These are phyloP conservation scores for Candida silvicultrix DNA, from an alignment of 805 yeast species.

Conservation along the genomic window DNA sequence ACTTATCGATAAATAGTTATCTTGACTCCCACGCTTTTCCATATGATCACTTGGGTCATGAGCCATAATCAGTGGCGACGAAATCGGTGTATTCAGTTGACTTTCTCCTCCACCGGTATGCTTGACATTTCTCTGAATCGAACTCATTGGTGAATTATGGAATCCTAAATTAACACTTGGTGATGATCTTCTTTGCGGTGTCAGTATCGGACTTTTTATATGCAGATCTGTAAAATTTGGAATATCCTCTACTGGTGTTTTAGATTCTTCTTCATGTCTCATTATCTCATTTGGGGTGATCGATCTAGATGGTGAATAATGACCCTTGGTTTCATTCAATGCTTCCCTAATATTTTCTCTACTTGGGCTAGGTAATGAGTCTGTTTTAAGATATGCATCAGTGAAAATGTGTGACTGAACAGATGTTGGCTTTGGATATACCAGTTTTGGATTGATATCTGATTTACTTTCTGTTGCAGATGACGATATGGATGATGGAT, in stretches of 20 bases:
- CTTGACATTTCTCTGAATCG: slow-evolving; percentile 47
- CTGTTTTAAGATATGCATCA: slow-evolving; percentile 33
- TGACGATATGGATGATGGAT: slow-evolving; percentile 1
- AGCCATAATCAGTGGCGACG: slow-evolving; percentile 52
- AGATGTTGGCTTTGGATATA: slow-evolving; percentile 19
- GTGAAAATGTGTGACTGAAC: slow-evolving; percentile 28
- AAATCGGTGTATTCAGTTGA: slow-evolving; percentile 36
- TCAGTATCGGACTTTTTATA: slow-evolving; percentile 23
- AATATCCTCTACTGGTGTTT: slow-evolving; percentile 8
- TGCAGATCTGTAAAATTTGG: slow-evolving; percentile 19
- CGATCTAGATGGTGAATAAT: slow-evolving; percentile 26
- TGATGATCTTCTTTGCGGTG: slow-evolving; percentile 24
- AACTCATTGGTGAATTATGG: slow-evolving; percentile 47
- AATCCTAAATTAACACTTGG: slow-evolving; percentile 15
- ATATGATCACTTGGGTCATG: slow-evolving; percentile 29
- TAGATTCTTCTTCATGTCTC: slow-evolving; percentile 9
- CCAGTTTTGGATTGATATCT: slow-evolving; percentile 4
- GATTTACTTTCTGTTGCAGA: not conserved
- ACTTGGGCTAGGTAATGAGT: slow-evolving; percentile 31
- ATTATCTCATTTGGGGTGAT: slow-evolving; percentile 40
- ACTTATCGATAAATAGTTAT: slow-evolving; percentile 18
- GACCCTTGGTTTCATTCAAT: slow-evolving; percentile 9
- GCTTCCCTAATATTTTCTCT: slow-evolving; percentile 3
- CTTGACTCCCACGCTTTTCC: slow-evolving; percentile 21
- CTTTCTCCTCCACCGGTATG: slow-evolving; percentile 13